Evolutionary conservation across 2,329 filamentous ascomycete species (phyloP).

Genomic region (Monilinia aucupariae): DNA sequence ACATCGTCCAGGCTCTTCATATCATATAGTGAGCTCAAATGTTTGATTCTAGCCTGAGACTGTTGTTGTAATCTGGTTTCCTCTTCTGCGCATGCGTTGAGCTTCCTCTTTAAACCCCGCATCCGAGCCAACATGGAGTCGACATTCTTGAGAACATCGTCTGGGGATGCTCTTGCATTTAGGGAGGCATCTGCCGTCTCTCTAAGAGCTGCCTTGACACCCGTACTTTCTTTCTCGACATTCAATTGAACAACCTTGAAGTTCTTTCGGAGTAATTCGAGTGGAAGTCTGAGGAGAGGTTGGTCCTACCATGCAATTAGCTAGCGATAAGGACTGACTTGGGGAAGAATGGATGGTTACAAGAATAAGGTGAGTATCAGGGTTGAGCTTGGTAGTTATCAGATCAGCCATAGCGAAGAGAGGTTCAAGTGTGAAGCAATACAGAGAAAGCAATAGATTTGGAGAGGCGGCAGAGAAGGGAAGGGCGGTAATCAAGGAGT

Average conservation of each 20-base stretch:
- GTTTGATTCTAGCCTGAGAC: slow-evolving; percentile 68
- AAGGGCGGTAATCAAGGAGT: background rate
- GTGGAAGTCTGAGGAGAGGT: slow-evolving; percentile 84
- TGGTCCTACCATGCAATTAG: slow-evolving; percentile 62
- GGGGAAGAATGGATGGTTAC: slow-evolving; percentile 40
- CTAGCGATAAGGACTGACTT: slow-evolving; percentile 19
- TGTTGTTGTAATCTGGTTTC: slow-evolving; percentile 72
- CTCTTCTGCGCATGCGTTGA: slow-evolving; percentile 70
- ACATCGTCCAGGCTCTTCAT: slow-evolving; percentile 83
- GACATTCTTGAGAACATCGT: slow-evolving; percentile 71
- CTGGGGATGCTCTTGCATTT: slow-evolving; percentile 55
- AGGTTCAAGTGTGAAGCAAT: background rate
- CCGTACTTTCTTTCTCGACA: slow-evolving; percentile 65
- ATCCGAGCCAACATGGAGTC: slow-evolving; percentile 82
- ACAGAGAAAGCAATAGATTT: background rate
- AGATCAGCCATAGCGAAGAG: slow-evolving; percentile 49
- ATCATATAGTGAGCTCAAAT: slow-evolving; percentile 74
- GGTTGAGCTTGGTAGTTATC: slow-evolving; percentile 63
- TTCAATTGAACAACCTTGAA: slow-evolving; percentile 79
- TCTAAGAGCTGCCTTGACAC: slow-evolving; percentile 55
- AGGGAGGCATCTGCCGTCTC: slow-evolving; percentile 46
- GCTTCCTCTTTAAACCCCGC: slow-evolving; percentile 82
- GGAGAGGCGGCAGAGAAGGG: background rate
- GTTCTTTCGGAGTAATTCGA: slow-evolving; percentile 89
- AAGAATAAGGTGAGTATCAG: slow-evolving; percentile 69